Evolutionary conservation across 2,329 filamentous ascomycete species (phyloP), one percentile per base, ranked within the genome.

Genomic region (Salinomyces thailandicus): DNA sequence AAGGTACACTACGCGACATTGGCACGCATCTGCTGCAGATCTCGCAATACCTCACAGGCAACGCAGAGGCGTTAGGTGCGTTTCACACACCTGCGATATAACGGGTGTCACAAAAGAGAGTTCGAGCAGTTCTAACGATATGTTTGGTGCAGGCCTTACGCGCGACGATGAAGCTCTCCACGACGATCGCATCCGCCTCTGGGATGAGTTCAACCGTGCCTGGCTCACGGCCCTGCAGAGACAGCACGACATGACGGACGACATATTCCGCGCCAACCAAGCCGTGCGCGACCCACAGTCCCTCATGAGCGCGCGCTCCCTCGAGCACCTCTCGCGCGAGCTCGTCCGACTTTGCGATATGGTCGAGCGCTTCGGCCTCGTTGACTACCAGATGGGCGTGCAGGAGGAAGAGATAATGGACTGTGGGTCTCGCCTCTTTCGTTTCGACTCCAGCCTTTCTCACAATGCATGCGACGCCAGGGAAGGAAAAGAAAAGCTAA

Each of bases 321-420:
- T 96, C 33, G 77, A 83, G 51, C 79, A 77, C 48, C 79, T 96
- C 73, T 85, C 84, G 9, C 79, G 81, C 37, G 81, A 93, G 51
- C 62, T 98, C 18, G 73, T 93, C 38, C 73, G 78, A 34, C 68
- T 94, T 34, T 93, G 87, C 57, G 86, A 96, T 57, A 75, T 75
- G 34, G 74, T 96, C 44, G 89, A 96, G 60, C 79, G 81, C 48
- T 80, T 93, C 55, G 91, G 91, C n/a, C 66, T 98, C 32, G 85
- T 98, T 8, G 91, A 98, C 63, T 98, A 96, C 58, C 82, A 96
- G 54, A 93, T 94, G 65, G 91, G 91, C 6, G 84, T 96, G 17
- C 93, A 85, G 75, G 91, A 96, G 62, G 87, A 96, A 56, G 78
- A 84, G 54, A 95, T 96, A 50, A 75, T 91, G 49, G 73, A 75